phyloP scores from a whole-genome alignment of 495 filamentous ascomycete species.

The Xylaria sp. region DNA sequence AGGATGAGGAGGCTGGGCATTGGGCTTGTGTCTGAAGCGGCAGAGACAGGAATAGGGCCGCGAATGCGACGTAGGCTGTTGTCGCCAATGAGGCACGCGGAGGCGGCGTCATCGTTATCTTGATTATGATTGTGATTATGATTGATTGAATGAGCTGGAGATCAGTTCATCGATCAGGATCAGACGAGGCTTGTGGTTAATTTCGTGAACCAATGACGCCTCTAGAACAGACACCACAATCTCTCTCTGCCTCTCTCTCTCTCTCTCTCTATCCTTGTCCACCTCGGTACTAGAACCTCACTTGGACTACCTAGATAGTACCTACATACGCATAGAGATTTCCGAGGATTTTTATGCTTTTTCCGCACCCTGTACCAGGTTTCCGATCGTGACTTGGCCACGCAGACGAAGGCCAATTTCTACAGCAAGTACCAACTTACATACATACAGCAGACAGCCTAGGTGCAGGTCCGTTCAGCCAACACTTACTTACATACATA shows the following conservation, averaged over 20 bases:
- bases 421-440: too few relatives aligned
- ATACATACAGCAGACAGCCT: too few relatives aligned
- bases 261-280: background rate
- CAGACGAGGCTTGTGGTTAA: background rate
- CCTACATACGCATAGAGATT: too few relatives aligned
- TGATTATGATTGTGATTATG: too few relatives aligned
- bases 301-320: too few relatives aligned
- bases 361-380: background rate
- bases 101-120: conserved; percentile 15
- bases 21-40: too few relatives aligned
- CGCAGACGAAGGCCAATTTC: background rate
- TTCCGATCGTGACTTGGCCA: background rate
- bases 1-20: too few relatives aligned
- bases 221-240: background rate
- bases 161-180: conserved; percentile 21
- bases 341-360: background rate
- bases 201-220: background rate
- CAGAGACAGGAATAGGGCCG: conserved; percentile 14
- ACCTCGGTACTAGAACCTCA: background rate
- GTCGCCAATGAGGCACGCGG: conserved; percentile 14
- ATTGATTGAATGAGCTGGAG: conserved; percentile 5
- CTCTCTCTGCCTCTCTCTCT: too few relatives aligned
- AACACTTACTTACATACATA: background rate
- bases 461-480: conserved; percentile 4
- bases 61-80: conserved; percentile 24